A percentile compares a stretch with the other conserved stretches of the same genome.
phyloP scores from a whole-genome alignment of 192 early-diverging fungal genomes.

The Rhizoclosmatium globosum region DNA sequence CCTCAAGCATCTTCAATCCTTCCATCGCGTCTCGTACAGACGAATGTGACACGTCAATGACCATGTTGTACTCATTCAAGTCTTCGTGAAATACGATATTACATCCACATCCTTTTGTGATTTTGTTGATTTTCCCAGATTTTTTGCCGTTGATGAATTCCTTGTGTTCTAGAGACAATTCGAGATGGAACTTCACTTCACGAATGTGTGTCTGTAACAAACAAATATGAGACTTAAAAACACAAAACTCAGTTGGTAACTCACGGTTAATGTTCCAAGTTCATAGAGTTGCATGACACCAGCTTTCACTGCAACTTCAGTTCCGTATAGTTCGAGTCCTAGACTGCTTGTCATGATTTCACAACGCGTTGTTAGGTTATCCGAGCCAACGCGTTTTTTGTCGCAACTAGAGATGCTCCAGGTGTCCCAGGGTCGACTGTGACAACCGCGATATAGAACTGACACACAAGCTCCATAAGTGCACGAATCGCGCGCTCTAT shows the following conservation, averaged over 20 bases:
- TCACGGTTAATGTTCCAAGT: slow-evolving; percentile 55
- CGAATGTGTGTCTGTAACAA: slow-evolving; percentile 45
- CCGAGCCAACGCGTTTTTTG: slow-evolving; percentile 49
- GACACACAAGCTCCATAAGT: slow-evolving; percentile 71
- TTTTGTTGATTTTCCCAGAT: slow-evolving; percentile 88
- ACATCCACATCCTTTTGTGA: slow-evolving; percentile 76
- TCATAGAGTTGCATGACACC: slow-evolving; percentile 67
- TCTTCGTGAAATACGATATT: slow-evolving; percentile 74
- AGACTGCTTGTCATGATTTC: slow-evolving; percentile 69
- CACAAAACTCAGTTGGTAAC: not conserved
- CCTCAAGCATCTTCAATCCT: slow-evolving; percentile 71
- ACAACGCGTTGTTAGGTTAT: slow-evolving; percentile 63
- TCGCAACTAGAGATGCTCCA: slow-evolving; percentile 37
- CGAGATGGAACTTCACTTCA: slow-evolving; percentile 78
- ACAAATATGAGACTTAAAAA: not conserved
- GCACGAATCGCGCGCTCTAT: slow-evolving; percentile 75
- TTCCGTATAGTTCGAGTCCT: slow-evolving; percentile 77
- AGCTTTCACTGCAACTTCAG: slow-evolving; percentile 64
- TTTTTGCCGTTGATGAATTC: slow-evolving; percentile 92
- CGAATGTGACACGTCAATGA: slow-evolving; percentile 74
- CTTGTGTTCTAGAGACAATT: slow-evolving; percentile 78
- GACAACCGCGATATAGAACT: slow-evolving; percentile 62
- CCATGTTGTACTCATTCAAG: slow-evolving; percentile 81
- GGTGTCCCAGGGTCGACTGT: slow-evolving; percentile 43
- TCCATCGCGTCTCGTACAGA: slow-evolving; percentile 66